phyloP scores from a whole-genome alignment of 1,284 basidiomycete species.

The Baeospora myosura region DNA sequence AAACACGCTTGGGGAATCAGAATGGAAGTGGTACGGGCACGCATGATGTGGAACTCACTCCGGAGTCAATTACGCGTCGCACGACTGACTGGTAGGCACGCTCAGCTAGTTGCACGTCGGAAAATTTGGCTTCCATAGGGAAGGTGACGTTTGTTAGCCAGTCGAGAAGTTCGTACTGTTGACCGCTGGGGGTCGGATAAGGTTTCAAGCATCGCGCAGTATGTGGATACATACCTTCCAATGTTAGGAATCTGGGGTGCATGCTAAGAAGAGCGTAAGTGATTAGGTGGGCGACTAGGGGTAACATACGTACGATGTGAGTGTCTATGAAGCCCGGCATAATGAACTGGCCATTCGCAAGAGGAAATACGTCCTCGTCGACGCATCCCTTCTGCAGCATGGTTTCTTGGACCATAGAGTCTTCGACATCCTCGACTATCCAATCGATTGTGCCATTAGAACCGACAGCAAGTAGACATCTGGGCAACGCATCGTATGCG shows the following conservation, averaged over 20 bases:
- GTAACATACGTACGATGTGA: constrained; percentile 52
- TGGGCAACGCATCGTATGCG: constrained; percentile 45
- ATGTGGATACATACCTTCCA: not conserved
- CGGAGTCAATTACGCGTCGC: constrained; percentile 64
- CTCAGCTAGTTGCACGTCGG: constrained; percentile 66
- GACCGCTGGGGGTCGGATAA: constrained; percentile 35
- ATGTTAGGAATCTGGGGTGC: not conserved
- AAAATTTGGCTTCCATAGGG: constrained; percentile 80
- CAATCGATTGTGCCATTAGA: constrained; percentile 59
- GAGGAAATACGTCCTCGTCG: constrained; percentile 29
- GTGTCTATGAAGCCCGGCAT: constrained; percentile 89
- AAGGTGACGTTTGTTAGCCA: constrained; percentile 89
- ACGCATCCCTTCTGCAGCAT: constrained; percentile 35
- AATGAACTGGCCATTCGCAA: constrained; percentile 71
- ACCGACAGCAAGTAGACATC: constrained; percentile 55
- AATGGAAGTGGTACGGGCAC: not conserved
- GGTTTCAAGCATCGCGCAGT: not conserved
- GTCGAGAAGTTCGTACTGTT: constrained; percentile 81
- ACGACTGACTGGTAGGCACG: constrained; percentile 72
- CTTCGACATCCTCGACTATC: constrained; percentile 50
- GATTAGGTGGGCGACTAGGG: no score
- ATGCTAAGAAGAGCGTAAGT: constrained; percentile 4
- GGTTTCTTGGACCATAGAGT: constrained; percentile 33
- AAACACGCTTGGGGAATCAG: constrained; percentile 5
- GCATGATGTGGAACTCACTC: constrained; percentile 45